Percentiles rank a stretch among this genome's conserved stretches.
phyloP scores from a whole-genome alignment of 331 rosid species.

The Arachis monticola region DNA sequence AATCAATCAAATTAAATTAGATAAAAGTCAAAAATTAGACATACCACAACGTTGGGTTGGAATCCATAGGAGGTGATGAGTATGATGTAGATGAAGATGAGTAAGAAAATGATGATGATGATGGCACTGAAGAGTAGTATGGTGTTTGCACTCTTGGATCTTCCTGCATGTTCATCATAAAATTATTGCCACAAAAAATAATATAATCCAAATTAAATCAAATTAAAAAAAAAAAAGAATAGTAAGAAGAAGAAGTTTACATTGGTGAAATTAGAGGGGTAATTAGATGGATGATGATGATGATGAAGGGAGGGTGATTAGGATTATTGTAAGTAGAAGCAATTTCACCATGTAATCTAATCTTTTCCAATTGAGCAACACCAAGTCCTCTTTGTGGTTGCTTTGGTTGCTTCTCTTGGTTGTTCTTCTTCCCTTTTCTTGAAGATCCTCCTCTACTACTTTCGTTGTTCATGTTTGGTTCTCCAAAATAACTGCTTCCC shows the following conservation, averaged over 20 bases:
- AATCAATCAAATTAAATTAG: background rate
- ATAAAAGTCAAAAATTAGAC: constrained; percentile 26
- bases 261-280: constrained; percentile 61
- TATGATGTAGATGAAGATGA: constrained; percentile 70
- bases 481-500: constrained; percentile 88
- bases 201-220: background rate
- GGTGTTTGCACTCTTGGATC: constrained; percentile 73
- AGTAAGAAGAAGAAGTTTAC: constrained; percentile 48
- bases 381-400: constrained; percentile 99
- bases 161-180: constrained; percentile 56
- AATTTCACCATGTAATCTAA: constrained; percentile 92
- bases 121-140: constrained; percentile 63
- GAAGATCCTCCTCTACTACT: constrained; percentile 60
- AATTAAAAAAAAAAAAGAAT: background rate
- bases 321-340: constrained; percentile 36
- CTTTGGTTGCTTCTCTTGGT: constrained; percentile 88
- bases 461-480: constrained; percentile 73
- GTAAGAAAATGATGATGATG: constrained; percentile 76
- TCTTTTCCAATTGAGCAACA: constrained; percentile 97
- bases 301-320: constrained; percentile 50
- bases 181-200: constrained; percentile 11
- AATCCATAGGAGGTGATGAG: constrained; percentile 62
- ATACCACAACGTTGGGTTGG: constrained; percentile 77
- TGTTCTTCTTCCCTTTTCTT: constrained; percentile 76
- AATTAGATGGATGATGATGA: constrained; percentile 24